Conservation (phyloP, 169 alveolate species). For the Plasmodium relictum region DNA sequence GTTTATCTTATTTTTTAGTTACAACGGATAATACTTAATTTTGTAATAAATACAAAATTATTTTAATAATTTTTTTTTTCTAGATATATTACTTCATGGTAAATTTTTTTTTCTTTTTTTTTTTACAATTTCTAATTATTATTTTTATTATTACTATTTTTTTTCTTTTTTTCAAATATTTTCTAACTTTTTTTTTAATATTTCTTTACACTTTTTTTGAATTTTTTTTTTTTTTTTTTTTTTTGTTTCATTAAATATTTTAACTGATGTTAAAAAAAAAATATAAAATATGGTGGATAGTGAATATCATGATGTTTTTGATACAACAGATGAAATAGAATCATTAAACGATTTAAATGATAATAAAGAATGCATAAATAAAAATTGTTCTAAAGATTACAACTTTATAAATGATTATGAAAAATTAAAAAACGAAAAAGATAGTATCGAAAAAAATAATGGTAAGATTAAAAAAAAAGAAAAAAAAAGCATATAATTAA, state of each 20-base stretch:
- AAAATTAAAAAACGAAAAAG: conserved; percentile 2
- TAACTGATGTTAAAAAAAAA: conserved; percentile 39
- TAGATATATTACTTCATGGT: too few relatives aligned
- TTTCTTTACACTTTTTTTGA: background rate
- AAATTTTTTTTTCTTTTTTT: too few relatives aligned
- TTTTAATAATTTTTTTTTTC: too few relatives aligned
- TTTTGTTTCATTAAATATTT: conserved; percentile 10
- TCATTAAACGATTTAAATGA: background rate
- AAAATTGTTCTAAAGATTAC: background rate
- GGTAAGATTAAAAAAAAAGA: conserved; percentile 12
- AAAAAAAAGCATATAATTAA: background rate
- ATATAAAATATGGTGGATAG: conserved; percentile 41
- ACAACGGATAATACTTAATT: too few relatives aligned
- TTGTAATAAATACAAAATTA: too few relatives aligned
- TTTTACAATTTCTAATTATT: too few relatives aligned
- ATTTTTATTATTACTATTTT: background rate
- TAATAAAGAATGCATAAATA: conserved; percentile 21
- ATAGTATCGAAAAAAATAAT: conserved; percentile 10
- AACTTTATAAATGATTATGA: conserved; percentile 19
- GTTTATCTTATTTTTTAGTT: too few relatives aligned
- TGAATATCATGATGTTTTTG: conserved; percentile 49
- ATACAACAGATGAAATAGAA: conserved; percentile 29
- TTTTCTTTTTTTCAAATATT: background rate
- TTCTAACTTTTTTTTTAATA: background rate
- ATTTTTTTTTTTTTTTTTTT: too few relatives aligned